A percentile compares a stretch with the other conserved stretches of the same genome.
Conservation (phyloP, 225 moss, liverwort and hornwort genomes). For the Marchantia polymorpha region DNA sequence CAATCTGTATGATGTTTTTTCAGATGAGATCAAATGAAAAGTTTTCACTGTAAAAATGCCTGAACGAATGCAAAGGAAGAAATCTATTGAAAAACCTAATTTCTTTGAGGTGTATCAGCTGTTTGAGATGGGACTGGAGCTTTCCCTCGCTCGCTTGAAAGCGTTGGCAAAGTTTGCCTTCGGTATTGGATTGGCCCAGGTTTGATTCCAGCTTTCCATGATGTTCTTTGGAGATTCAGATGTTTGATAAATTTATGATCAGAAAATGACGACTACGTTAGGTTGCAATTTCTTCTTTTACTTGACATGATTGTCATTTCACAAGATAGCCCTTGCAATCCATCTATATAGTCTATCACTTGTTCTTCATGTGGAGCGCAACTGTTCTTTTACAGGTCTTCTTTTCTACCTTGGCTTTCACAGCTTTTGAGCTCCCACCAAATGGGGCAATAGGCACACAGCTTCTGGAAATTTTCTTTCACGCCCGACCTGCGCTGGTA, state of each 20-base stretch:
- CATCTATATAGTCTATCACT: background rate
- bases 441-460: conserved; percentile 83
- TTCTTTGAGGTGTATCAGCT: conserved; percentile 47
- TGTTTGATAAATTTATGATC: background rate
- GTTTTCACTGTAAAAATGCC: no score
- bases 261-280: background rate
- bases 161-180: conserved; percentile 95
- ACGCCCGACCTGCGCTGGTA: conserved; percentile 92
- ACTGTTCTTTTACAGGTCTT: conserved; percentile 55
- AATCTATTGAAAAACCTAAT: background rate
- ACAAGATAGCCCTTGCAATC: no score
- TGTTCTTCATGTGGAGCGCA: background rate
- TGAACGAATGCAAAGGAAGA: background rate
- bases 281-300: no score
- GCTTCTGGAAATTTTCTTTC: conserved; percentile 84
- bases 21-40: background rate
- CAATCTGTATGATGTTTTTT: background rate
- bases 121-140: conserved; percentile 99
- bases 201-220: conserved; percentile 24
- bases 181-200: conserved; percentile 97
- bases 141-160: conserved; percentile 85
- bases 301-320: no score
- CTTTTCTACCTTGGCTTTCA: conserved; percentile 82
- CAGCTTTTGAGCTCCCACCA: conserved; percentile 96
- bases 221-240: background rate